Evolutionary conservation across 2,329 filamentous ascomycete genomes (phyloP).

Genomic region (Stagonosporopsis tanaceti): DNA sequence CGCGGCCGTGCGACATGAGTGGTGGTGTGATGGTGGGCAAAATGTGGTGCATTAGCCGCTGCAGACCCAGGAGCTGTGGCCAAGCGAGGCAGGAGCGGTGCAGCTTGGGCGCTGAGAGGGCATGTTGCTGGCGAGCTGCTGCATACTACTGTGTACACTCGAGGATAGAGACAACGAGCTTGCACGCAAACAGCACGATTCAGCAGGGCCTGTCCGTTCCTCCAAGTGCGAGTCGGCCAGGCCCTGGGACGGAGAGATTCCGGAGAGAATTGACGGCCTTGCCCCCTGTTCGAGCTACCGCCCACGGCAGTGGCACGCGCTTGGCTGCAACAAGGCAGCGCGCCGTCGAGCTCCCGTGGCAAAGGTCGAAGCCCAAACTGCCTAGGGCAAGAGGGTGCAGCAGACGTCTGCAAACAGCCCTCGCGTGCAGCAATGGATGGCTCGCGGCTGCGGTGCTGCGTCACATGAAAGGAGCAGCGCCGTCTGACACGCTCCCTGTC

Average conservation of each 20-base stretch:
- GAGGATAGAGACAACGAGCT: not conserved
- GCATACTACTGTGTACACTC: not conserved
- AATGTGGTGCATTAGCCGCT: constrained; percentile 18
- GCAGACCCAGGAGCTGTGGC: not conserved
- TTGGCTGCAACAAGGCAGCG: constrained; percentile 15
- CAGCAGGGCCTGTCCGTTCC: not conserved
- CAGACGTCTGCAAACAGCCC: constrained; percentile 24
- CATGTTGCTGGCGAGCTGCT: not conserved
- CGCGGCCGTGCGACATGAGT: constrained; percentile 13
- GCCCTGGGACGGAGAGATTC: constrained; percentile 6
- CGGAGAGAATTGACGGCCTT: constrained; percentile 15
- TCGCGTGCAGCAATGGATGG: constrained; percentile 8
- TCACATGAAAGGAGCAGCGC: constrained; percentile 10
- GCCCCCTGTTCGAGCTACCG: constrained; percentile 19
- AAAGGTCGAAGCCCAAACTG: constrained; percentile 24
- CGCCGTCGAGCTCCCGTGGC: constrained; percentile 24
- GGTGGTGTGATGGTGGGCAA: constrained; percentile 10
- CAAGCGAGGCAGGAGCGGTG: no score
- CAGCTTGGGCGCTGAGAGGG: no score
- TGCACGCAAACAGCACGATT: not conserved
- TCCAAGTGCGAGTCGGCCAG: not conserved
- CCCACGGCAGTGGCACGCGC: constrained; percentile 17
- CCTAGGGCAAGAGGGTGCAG: constrained; percentile 20
- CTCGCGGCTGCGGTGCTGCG: constrained; percentile 11
- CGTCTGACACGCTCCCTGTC: no score